Percentiles rank a stretch among this genome's conserved stretches.
Evolutionary conservation across 139 green algal species (phyloP).

Genomic region (Volvox africanus): DNA sequence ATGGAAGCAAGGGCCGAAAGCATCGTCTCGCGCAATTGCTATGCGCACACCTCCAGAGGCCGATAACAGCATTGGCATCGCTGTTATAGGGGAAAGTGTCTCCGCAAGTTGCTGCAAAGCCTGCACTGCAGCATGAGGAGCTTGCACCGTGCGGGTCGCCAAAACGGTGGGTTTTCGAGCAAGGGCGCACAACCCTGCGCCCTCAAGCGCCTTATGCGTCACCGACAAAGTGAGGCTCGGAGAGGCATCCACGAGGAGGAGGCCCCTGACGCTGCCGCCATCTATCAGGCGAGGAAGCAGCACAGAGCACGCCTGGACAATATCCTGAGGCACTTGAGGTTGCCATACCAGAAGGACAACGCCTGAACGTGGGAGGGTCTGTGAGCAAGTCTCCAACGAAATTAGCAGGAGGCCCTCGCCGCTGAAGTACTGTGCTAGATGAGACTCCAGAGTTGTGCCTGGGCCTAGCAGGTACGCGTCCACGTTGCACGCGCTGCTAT

Average conservation of each 20-base stretch:
- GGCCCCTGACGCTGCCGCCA: background rate
- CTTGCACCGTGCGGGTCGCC: background rate
- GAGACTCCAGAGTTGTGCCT: background rate
- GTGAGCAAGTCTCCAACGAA: background rate
- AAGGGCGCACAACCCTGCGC: background rate
- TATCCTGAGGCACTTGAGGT: conserved; percentile 32
- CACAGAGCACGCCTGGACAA: background rate
- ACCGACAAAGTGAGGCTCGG: conserved; percentile 20
- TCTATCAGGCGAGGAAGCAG: background rate
- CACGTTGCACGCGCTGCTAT: background rate
- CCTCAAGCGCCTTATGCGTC: conserved; percentile 28
- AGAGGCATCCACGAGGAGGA: conserved; percentile 29
- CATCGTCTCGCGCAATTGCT: conserved; percentile 39
- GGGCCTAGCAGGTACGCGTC: conserved; percentile 33
- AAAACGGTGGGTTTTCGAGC: background rate
- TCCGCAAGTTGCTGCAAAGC: conserved; percentile 25
- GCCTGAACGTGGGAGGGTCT: conserved; percentile 8
- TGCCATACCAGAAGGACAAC: conserved; percentile 37
- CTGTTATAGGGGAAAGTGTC: background rate
- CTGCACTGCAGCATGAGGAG: background rate
- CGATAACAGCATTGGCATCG: background rate
- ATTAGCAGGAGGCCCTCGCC: conserved; percentile 11
- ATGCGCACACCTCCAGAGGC: conserved; percentile 14
- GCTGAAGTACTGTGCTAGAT: background rate
- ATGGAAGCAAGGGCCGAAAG: conserved; percentile 38